Evolutionary conservation across 805 yeast species (phyloP).

Genomic region (Jamesozyma lodderae): DNA sequence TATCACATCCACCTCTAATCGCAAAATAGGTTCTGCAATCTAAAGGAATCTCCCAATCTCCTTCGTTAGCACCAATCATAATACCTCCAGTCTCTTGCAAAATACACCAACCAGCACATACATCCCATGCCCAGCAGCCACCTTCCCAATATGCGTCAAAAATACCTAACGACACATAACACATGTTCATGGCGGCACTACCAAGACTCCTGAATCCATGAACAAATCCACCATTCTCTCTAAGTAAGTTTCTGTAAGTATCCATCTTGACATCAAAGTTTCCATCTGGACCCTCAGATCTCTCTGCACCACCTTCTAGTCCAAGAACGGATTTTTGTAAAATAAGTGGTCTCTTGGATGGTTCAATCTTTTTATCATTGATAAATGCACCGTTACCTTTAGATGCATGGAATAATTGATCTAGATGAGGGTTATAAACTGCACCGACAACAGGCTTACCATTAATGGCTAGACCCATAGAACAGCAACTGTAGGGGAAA

Average conservation of each 20-base stretch:
- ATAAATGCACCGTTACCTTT: slow-evolving; percentile 47
- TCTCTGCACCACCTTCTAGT: slow-evolving; percentile 53
- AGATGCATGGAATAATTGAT: slow-evolving; percentile 45
- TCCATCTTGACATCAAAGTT: slow-evolving; percentile 42
- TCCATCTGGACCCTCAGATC: slow-evolving; percentile 43
- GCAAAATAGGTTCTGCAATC: slow-evolving; percentile 48
- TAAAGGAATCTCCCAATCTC: slow-evolving; percentile 39
- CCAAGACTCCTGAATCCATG: slow-evolving; percentile 58
- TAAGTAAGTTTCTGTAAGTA: slow-evolving; percentile 38
- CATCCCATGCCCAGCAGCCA: slow-evolving; percentile 64
- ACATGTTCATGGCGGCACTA: slow-evolving; percentile 55
- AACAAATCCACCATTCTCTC: slow-evolving; percentile 45
- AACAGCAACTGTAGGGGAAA: slow-evolving; percentile 54
- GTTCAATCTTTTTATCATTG: slow-evolving; percentile 34
- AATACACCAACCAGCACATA: slow-evolving; percentile 60
- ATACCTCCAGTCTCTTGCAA: slow-evolving; percentile 51
- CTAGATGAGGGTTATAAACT: slow-evolving; percentile 51
- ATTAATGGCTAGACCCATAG: slow-evolving; percentile 45
- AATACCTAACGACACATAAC: slow-evolving; percentile 49
- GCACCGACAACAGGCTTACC: slow-evolving; percentile 52
- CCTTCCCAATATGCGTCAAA: slow-evolving; percentile 62
- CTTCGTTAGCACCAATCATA: slow-evolving; percentile 46
- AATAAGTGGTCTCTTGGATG: slow-evolving; percentile 31
- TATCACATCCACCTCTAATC: slow-evolving; percentile 41
- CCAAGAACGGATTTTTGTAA: slow-evolving; percentile 48